Conservation (phyloP, 768 basidiomycete species). For the Suillus lakei region DNA sequence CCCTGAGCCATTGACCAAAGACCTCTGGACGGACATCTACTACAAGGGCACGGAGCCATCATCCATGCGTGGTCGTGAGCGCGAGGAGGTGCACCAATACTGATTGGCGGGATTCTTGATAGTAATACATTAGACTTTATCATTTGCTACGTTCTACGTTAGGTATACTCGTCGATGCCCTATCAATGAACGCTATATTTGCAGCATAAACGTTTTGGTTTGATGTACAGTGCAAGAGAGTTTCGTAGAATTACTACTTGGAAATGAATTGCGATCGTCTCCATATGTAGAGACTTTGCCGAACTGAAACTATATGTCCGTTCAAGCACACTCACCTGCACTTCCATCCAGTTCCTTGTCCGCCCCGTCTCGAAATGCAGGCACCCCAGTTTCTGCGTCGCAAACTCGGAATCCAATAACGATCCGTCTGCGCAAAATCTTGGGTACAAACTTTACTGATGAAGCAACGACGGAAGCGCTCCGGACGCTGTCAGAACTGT, state of each 20-base stretch:
- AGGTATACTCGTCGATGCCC: not conserved
- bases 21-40: slow-evolving; percentile 88
- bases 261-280: not conserved
- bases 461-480: slow-evolving; percentile 80
- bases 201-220: not conserved
- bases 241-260: not conserved
- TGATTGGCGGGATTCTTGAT: not conserved
- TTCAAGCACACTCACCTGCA: slow-evolving; percentile 1
- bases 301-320: slow-evolving; percentile 6
- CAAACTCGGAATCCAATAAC: slow-evolving; percentile 71
- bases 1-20: slow-evolving; percentile 70
- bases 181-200: not conserved
- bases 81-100: slow-evolving; percentile 70
- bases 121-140: slow-evolving; percentile 8
- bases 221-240: not conserved
- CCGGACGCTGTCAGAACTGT: slow-evolving; percentile 81
- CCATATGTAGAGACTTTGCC: not conserved
- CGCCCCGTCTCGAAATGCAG: slow-evolving; percentile 16
- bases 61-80: slow-evolving; percentile 88
- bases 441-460: slow-evolving; percentile 82
- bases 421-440: slow-evolving; percentile 88
- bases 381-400: slow-evolving; percentile 6
- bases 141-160: not conserved
- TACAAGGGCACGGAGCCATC: slow-evolving; percentile 87
- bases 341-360: slow-evolving; percentile 9